phyloP scores from a whole-genome alignment of 805 yeast species.

The Candida ovalis region DNA sequence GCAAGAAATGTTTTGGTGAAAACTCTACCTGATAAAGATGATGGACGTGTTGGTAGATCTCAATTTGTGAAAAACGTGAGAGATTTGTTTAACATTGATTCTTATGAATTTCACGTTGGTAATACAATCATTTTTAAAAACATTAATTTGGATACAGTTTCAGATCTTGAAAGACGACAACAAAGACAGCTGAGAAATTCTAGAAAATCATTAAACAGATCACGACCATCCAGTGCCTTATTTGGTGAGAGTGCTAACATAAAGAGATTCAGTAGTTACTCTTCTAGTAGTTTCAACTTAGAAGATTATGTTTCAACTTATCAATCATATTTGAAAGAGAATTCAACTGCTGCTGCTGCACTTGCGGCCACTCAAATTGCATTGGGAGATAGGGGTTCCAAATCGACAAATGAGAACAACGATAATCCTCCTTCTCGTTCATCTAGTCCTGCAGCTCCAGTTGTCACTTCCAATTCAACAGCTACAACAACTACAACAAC shows the following conservation, averaged over 20 bases:
- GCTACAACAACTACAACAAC: background rate
- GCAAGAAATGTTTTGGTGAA: conserved; percentile 1
- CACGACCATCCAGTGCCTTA: conserved; percentile 33
- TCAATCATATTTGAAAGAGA: conserved; percentile 22
- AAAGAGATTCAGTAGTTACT: conserved; percentile 33
- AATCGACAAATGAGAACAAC: background rate
- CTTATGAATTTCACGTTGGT: conserved; percentile 51
- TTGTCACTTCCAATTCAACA: background rate
- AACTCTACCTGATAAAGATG: conserved; percentile 1
- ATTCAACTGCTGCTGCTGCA: background rate
- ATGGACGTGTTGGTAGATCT: conserved; percentile 33
- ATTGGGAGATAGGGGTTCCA: background rate
- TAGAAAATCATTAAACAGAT: conserved; percentile 9
- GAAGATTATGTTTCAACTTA: conserved; percentile 28
- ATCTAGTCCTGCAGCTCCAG: background rate
- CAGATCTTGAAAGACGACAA: conserved; percentile 28
- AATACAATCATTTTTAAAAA: conserved; percentile 60
- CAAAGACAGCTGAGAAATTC: conserved; percentile 3
- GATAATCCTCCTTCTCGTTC: background rate
- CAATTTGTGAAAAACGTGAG: conserved; percentile 51
- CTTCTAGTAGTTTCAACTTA: conserved; percentile 31
- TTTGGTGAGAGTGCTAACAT: conserved; percentile 29
- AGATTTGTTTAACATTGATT: conserved; percentile 61
- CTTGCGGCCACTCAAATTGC: background rate
- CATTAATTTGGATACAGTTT: conserved; percentile 28